These are phyloP conservation scores for Fusarium floridanum DNA, from an alignment of 2,329 filamentous ascomycete species.

Conservation along the genomic window DNA sequence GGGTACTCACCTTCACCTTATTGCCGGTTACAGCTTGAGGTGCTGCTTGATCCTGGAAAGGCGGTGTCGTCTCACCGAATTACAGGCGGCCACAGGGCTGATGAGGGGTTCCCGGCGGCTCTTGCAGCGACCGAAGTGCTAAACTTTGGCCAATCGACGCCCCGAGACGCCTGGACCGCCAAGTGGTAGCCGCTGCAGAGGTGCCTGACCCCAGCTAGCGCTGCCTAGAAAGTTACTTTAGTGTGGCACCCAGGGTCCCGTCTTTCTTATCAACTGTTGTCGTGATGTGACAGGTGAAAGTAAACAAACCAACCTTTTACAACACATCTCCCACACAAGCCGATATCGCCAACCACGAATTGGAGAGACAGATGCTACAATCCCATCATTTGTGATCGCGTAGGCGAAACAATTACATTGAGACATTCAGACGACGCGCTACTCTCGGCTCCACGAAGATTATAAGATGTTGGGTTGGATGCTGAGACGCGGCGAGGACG, in stretches of 20 bases:
- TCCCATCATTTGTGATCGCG: slow-evolving; percentile 24
- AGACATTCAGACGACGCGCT: slow-evolving; percentile 8
- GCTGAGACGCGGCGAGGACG: slow-evolving; percentile 60
- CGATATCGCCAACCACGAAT: slow-evolving; percentile 13
- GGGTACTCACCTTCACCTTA: slow-evolving; percentile 36
- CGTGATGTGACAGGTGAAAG: slow-evolving; percentile 35
- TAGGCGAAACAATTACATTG: slow-evolving; percentile 21
- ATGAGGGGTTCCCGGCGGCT: slow-evolving; percentile 40
- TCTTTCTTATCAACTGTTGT: not conserved
- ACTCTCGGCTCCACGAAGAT: not conserved
- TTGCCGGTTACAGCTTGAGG: slow-evolving; percentile 15
- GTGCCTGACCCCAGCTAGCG: slow-evolving; percentile 47
- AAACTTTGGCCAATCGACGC: slow-evolving; percentile 30
- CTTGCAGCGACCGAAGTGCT: slow-evolving; percentile 13
- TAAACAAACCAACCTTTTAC: slow-evolving; percentile 40
- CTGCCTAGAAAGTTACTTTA: not conserved
- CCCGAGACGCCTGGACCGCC: slow-evolving; percentile 14
- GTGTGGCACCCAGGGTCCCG: slow-evolving; percentile 19
- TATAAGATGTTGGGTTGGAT: slow-evolving; percentile 71
- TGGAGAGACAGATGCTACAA: slow-evolving; percentile 28
- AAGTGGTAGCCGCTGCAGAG: slow-evolving; percentile 32
- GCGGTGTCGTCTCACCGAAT: slow-evolving; percentile 45
- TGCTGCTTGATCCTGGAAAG: slow-evolving; percentile 25
- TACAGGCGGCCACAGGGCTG: slow-evolving; percentile 43
- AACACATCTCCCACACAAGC: slow-evolving; percentile 20